Percentiles rank a stretch among this genome's conserved stretches.
phyloP scores from a whole-genome alignment of 1,284 basidiomycete species.

The Meripilus lineatus region DNA sequence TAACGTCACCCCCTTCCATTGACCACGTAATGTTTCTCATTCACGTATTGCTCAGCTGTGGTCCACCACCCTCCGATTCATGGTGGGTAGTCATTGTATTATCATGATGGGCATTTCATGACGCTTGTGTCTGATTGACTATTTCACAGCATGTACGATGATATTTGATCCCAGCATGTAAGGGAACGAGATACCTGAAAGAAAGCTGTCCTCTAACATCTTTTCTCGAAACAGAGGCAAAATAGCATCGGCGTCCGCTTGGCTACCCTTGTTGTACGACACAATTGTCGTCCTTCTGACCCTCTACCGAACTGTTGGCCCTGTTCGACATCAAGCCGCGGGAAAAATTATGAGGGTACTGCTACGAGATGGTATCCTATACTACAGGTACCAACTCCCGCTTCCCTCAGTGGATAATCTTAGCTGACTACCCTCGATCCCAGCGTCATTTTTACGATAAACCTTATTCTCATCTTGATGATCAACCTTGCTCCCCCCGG shows the following conservation, averaged over 20 bases:
- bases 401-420: too few species aligned
- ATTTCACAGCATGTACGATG: constrained; percentile 48
- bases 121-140: neutral
- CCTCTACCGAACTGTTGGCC: constrained; percentile 37
- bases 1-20: constrained; percentile 7
- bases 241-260: constrained; percentile 44
- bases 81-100: neutral
- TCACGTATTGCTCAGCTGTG: constrained; percentile 8
- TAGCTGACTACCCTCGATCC: too few species aligned
- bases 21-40: neutral
- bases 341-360: constrained; percentile 40
- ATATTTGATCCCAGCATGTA: constrained; percentile 40
- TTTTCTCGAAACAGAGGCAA: too few species aligned
- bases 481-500: constrained; percentile 39
- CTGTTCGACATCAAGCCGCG: constrained; percentile 33
- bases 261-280: constrained; percentile 52
- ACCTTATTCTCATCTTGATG: constrained; percentile 48
- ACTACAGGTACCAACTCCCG: constrained; percentile 39
- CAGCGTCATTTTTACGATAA: constrained; percentile 50
- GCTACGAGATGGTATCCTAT: constrained; percentile 48
- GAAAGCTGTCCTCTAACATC: too few species aligned
- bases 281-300: constrained; percentile 47
- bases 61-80: constrained; percentile 9
- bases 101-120: neutral
- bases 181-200: constrained; percentile 10